phyloP scores from a whole-genome alignment of 768 basidiomycete species.

The Xerocomus spinulosus region DNA sequence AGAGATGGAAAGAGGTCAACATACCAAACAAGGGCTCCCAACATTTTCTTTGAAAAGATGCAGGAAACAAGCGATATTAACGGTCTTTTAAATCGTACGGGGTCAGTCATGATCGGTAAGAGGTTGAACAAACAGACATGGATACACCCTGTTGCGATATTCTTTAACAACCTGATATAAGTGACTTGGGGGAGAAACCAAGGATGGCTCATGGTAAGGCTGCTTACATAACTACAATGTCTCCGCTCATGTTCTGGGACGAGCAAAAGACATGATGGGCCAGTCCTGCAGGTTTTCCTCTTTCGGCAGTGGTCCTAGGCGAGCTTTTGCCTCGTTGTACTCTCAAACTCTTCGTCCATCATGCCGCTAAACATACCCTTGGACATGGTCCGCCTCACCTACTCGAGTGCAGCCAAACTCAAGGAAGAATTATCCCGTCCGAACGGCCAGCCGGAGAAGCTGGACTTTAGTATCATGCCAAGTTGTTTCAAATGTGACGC shows the following conservation, averaged over 20 bases:
- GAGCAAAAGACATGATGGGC: too few species aligned
- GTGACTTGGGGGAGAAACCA: conserved; percentile 10
- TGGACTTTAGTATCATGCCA: conserved; percentile 25
- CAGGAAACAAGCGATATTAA: conserved; percentile 51
- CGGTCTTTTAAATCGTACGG: conserved; percentile 36
- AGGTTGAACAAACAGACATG: conserved; percentile 20
- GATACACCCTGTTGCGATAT: conserved; percentile 21
- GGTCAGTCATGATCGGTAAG: conserved; percentile 1
- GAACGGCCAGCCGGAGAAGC: conserved; percentile 25
- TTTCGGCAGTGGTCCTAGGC: neutral
- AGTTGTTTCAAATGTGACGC: conserved; percentile 22
- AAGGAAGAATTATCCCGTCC: conserved; percentile 25
- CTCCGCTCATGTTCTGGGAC: too few species aligned
- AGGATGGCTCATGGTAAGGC: conserved; percentile 13
- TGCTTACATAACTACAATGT: neutral
- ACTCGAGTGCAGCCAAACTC: conserved; percentile 26
- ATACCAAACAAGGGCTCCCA: conserved; percentile 50
- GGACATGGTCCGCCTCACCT: conserved; percentile 28
- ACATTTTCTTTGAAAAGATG: conserved; percentile 66
- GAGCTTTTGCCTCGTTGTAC: neutral
- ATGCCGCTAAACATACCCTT: conserved; percentile 19
- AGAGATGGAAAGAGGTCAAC: conserved; percentile 11
- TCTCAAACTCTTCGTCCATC: neutral
- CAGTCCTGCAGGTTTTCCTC: neutral
- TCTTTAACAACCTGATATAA: conserved; percentile 6